A percentile compares a stretch with the other conserved stretches of the same genome.
These are phyloP conservation scores for Leccinum pseudoinsigne DNA, from an alignment of 1,284 basidiomycete species.

Conservation along the genomic window DNA sequence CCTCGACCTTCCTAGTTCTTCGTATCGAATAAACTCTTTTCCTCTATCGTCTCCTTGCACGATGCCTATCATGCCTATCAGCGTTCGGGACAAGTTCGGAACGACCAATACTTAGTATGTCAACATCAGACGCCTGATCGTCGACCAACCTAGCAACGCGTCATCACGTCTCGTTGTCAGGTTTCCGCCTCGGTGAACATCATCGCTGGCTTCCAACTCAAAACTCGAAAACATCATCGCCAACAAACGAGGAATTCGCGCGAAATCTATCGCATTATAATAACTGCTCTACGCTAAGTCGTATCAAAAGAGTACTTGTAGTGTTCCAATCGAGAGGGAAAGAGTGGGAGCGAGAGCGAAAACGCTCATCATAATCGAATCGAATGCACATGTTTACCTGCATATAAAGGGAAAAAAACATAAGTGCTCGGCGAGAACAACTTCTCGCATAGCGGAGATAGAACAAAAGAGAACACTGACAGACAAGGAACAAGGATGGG, in stretches of 20 bases:
- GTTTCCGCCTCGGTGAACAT: not conserved
- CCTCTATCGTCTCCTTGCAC: too few species aligned
- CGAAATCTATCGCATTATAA: slow-evolving; percentile 25
- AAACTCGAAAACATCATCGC: not conserved
- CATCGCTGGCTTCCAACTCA: not conserved
- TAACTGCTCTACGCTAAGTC: slow-evolving; percentile 26
- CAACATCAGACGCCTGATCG: not conserved
- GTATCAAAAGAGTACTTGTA: slow-evolving; percentile 31
- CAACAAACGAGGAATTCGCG: not conserved
- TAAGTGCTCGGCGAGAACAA: slow-evolving; percentile 15
- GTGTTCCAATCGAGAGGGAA: slow-evolving; percentile 16
- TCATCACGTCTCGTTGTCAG: not conserved
- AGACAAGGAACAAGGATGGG: not conserved
- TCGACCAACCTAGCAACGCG: not conserved
- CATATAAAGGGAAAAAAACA: slow-evolving; percentile 26
- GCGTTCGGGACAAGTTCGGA: not conserved
- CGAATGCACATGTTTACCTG: slow-evolving; percentile 30
- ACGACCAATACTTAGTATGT: not conserved
- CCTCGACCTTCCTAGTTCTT: not conserved
- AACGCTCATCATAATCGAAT: not conserved
- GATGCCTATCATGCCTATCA: not conserved
- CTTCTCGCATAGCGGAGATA: slow-evolving; percentile 11
- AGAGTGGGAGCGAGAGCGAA: not conserved
- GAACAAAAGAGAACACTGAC: slow-evolving; percentile 9
- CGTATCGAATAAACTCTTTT: too few species aligned